Base-by-base conservation (phyloP, 495 filamentous ascomycete species). In the Lophiostoma macrostomum region DNA sequence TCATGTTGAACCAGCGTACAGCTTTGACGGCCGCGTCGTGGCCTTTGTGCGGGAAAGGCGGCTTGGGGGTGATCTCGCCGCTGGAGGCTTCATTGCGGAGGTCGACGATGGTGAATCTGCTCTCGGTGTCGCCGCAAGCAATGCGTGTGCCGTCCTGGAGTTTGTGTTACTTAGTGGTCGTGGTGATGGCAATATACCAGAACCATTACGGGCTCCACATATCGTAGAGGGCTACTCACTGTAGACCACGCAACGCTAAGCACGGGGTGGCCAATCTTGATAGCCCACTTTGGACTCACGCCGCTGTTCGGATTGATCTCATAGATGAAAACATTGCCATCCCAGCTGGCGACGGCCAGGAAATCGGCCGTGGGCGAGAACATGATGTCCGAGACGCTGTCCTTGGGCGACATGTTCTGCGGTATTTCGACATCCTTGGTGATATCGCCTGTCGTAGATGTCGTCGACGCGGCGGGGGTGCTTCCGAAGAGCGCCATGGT, bases 261-360 rank as follows among this genome's bases (percentile, higher is more conserved):
- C 20, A 90, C 87, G 19, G 87, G 87, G 28, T 74, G 83, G 49
- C 90, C 84, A 71, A 85, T 81, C 50, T 87, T 81, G 67, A 91
- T 87, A 30, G 85, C 67, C 20, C 88, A 86, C 64, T 88, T 91
- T 32, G 86, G 87, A 69, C 82, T 75, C 65, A 84, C 89, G 58
- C 78, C 74, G 23, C 85, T 86, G 53, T 79, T 77, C 32, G 74
- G 71, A 48, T 83, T 83, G 69, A 93, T 86, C 68, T 95, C 86
- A 69, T 95, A 96, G 63, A 96, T 91, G 61, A 87, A 84, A 58
- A 95, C 87, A 61, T 88, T 90, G 69, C 91, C 94, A 65, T 96
- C 91, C 91, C 91, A 96, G 34, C 85, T 91, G 42, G 88, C 77
- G 31, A 93, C 85, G 24, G 91, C 90, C 13, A 96, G 73, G 71